Evolutionary conservation across 768 basidiomycete genomes (phyloP), one percentile per base, ranked within the genome.

Genomic region (Rhodotorula taiwanensis): DNA sequence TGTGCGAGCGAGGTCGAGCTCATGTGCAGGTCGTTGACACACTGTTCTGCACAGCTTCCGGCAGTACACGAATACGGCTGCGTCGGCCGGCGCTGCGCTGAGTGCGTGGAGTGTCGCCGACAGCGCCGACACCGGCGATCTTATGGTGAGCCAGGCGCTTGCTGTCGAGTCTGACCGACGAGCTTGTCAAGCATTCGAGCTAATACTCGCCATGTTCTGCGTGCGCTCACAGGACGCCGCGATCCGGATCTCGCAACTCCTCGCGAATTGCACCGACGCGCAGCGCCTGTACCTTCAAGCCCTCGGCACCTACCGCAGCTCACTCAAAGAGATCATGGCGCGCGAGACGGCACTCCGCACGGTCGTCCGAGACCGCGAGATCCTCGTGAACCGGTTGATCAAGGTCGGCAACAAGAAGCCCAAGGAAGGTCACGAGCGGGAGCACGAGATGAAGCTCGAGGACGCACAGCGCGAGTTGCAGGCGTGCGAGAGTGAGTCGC

Each of bases 341-440:
- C 65, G 72, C 57, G 73, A 74, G 48, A 43, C 49, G 36, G 66
- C 68, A 9, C 52, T 74, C 39, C 51, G 58, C n/a, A 65, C 67
- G 28, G 72, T 74, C 61, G 49, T 70, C 7, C 54, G 73, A 30
- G 73, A 74, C 52, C 65, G 72, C 11, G 73, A 74, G 56, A 74
- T 74, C 57, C 63, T 74, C 42, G 67, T 72, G 45, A 68, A 62
- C 39, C 60, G 73, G 27, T 44, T 72, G 49, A 65, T 73, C 69
- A 71, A 71, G 62, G 52, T 74, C 34, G 64, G 67, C 28, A 70
- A 69, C 65, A 72, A 72, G 64, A 70, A 64, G 55, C 66, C 70
- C 25, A 60, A 62, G 41, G 66, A 62, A 6, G 52, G 39, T 16
- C 5, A n/a, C 18, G 52, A 42, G 39, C 43, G 43, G 9, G 43